Base-by-base conservation (phyloP, 768 basidiomycete genomes). In the Leccinellum albellum region DNA sequence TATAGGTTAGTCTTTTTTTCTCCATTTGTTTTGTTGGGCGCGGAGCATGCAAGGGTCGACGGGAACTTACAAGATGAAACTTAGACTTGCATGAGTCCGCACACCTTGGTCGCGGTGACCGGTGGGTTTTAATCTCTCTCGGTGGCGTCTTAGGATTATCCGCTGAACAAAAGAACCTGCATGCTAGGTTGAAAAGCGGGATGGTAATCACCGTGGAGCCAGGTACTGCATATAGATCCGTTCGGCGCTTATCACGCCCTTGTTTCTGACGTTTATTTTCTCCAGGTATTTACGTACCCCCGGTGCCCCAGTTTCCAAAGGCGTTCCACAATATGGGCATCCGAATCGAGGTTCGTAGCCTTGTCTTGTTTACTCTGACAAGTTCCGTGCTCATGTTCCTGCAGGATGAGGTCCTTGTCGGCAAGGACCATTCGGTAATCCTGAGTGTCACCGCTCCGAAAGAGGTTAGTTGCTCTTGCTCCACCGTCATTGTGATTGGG, bases 191-290 rank as follows among this genome's bases (percentile, higher is more conserved):
- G 54, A 80, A 85, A 59, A 79, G 80, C 7, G 94, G 94, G 0
- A 97, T 94, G 85, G 91, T 97, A 7, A 84, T 97, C 45, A 97
- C 95, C 1, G 81, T 98, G 57, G 95, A 97, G 66, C 93, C 92
- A 57, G 91, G 89, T 85, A 46, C 45, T 20, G 40, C 40, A 12
- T 42, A 46, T 46, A 63, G 50, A 72, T 58, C 54, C 53, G 61
- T 52, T 31, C 28, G 29, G 33, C 9, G 7, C 32, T 48, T 40
- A 37, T 51, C 10, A 37, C 29, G 17, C 33, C 26, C 45, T 33
- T 23, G 60, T 31, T 53, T 28, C 45, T 56, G 26, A 61, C 45
- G 46, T 44, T 50, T 55, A 37, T 55, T 47, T 54, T 8, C 48
- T 50, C 58, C 66, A 82, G 94, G 91, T 1, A 80, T 96, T 31